phyloP scores from a whole-genome alignment of 1,139 yeast species.

The Yamadazyma jaroonii region DNA sequence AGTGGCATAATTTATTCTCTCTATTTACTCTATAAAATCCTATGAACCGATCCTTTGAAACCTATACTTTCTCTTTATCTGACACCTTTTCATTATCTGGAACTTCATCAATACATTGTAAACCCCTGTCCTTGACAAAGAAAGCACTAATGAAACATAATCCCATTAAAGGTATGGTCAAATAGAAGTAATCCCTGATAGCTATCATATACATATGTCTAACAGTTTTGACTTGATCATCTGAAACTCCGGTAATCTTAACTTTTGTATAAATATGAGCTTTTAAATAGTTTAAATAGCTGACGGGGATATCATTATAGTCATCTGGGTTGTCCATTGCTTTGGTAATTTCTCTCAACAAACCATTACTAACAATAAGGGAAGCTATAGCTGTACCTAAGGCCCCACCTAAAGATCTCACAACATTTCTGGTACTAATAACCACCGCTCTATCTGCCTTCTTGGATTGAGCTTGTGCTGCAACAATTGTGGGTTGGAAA shows the following conservation, averaged over 20 bases:
- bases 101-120: slow-evolving; percentile 38
- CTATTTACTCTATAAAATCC: neutral
- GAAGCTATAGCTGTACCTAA: slow-evolving; percentile 29
- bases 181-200: slow-evolving; percentile 36
- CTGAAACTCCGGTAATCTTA: slow-evolving; percentile 22
- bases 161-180: slow-evolving; percentile 42
- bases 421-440: slow-evolving; percentile 50
- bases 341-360: slow-evolving; percentile 9
- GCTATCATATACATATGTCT: slow-evolving; percentile 34
- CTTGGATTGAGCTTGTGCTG: slow-evolving; percentile 51
- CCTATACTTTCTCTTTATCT: neutral
- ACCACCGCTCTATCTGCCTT: slow-evolving; percentile 55
- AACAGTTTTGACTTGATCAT: slow-evolving; percentile 24
- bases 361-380: slow-evolving; percentile 20
- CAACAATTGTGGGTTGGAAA: slow-evolving; percentile 46
- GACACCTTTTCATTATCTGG: slow-evolving; percentile 8
- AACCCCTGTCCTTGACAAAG: slow-evolving; percentile 40
- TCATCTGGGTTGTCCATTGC: slow-evolving; percentile 8
- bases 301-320: slow-evolving; percentile 13
- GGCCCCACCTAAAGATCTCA: slow-evolving; percentile 56
- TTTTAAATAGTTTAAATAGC: slow-evolving; percentile 21
- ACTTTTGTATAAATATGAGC: slow-evolving; percentile 31
- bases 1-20: no score
- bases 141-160: slow-evolving; percentile 34
- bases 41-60: no score